Evolutionary conservation across 1,139 yeast genomes (phyloP), one percentile per base, ranked within the genome.

Genomic region (Meyerozyma guilliermondii): DNA sequence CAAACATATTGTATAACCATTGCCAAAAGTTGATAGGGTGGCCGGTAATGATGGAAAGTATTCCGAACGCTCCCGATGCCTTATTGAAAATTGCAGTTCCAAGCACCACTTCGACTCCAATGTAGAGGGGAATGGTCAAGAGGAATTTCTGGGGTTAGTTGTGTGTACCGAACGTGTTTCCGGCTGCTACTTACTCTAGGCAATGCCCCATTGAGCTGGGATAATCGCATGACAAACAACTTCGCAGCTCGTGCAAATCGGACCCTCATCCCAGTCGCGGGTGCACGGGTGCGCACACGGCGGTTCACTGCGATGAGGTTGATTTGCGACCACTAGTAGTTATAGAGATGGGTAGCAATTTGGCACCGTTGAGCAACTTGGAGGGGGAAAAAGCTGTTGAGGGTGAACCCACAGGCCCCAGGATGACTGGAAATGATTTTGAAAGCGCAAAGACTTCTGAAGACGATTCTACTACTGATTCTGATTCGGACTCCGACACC

Each of bases 61-160:
- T 70, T 24, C 98, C 98, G 62, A 84, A 92, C 23, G 83, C 70
- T 8, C 98, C 97, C 44, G 95, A 83, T 48, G 92, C 88, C 61
- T 91, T 91, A 67, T 92, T 91, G 53, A 91, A 74, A 39, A 89
- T 78, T 18, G 94, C 84, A 31, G 86, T 71, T 2, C 88, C 85
- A n/a, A 89, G 68, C 20, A 87, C 78, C 10, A 88, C 60, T 60
- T 92, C 98, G 20, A 89, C 95, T 8, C 97, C 98, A 30, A 87
- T 74, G 57, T 84, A 87, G 35, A 92, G 74, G 4, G 98, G 97
- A 20, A 88, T 63, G 36, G 74, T 53, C 18, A 80, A 80, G 28
- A 83, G 56, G 57, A 85, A 84, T 57, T 64, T 73, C 80, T 71
- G 36, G 24, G n/a, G 24, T 33, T 33, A 33, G 36, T 17, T 5